These are phyloP conservation scores for Kernera saxatilis DNA, from an alignment of 345 rosid species.

Conservation along the genomic window DNA sequence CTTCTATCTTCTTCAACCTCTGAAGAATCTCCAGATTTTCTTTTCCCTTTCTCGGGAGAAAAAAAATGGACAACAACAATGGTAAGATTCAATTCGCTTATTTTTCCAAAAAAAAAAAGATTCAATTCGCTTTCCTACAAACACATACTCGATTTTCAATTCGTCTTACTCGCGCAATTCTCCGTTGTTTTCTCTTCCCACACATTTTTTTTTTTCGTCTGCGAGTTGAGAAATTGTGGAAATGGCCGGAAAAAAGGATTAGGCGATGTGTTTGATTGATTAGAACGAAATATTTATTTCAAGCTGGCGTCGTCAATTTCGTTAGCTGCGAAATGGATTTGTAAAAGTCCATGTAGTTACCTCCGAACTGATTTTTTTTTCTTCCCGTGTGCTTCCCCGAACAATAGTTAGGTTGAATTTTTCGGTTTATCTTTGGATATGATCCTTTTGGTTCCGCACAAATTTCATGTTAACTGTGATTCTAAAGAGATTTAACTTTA, in stretches of 20 bases:
- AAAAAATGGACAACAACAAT: constrained; percentile 1
- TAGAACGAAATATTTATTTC: neutral
- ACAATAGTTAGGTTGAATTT: no score
- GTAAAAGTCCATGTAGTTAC: neutral
- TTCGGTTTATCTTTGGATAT: no score
- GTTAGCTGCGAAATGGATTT: neutral
- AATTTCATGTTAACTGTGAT: neutral
- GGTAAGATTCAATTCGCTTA: constrained; percentile 10
- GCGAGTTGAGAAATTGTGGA: neutral
- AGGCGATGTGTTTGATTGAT: neutral
- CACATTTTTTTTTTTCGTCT: neutral
- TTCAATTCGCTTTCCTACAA: neutral
- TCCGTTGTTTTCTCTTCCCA: neutral
- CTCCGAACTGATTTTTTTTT: no score
- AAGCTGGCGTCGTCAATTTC: neutral
- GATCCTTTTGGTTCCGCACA: neutral
- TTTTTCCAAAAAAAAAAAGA: no score
- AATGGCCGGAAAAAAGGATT: neutral
- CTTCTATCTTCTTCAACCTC: no score
- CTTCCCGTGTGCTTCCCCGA: no score
- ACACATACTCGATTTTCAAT: neutral
- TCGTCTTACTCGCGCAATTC: neutral
- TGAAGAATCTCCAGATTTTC: neutral
- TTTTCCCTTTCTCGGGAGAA: neutral
- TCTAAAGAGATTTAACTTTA: neutral